These are phyloP conservation scores for Zangia roseola DNA, from an alignment of 768 basidiomycete species.

Conservation along the genomic window DNA sequence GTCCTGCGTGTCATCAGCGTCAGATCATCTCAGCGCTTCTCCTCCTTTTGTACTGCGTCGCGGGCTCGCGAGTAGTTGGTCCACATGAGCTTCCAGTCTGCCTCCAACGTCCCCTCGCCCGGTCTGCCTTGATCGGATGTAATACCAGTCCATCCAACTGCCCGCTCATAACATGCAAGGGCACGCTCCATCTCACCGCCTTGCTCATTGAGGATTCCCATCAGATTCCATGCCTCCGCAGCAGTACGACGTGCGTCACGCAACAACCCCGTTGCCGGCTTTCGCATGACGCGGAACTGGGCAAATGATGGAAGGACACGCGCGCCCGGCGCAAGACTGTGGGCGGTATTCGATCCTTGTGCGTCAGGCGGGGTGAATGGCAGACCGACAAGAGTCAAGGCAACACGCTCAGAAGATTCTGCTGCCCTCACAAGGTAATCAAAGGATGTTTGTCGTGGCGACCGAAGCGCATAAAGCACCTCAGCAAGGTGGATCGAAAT, in stretches of 20 bases:
- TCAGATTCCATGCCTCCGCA: slow-evolving; percentile 72
- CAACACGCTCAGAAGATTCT: slow-evolving; percentile 66
- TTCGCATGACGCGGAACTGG: slow-evolving; percentile 49
- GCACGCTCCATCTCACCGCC: slow-evolving; percentile 39
- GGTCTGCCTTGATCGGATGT: slow-evolving; percentile 38
- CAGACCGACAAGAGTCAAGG: slow-evolving; percentile 48
- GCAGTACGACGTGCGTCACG: slow-evolving; percentile 70
- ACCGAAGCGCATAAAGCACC: slow-evolving; percentile 53
- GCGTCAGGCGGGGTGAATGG: slow-evolving; percentile 35
- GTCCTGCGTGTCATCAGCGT: too few relatives aligned
- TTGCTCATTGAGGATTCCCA: slow-evolving; percentile 63
- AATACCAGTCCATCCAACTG: slow-evolving; percentile 65
- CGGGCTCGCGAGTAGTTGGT: slow-evolving; percentile 58
- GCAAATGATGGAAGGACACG: slow-evolving; percentile 45
- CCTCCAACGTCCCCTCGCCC: slow-evolving; percentile 52
- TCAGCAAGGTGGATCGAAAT: slow-evolving; percentile 73
- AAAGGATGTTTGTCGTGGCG: slow-evolving; percentile 46
- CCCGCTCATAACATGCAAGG: slow-evolving; percentile 64
- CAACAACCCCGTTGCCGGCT: slow-evolving; percentile 55
- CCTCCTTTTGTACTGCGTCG: slow-evolving; percentile 17
- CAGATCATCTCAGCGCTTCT: background rate
- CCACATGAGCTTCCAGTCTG: slow-evolving; percentile 62
- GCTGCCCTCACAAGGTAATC: slow-evolving; percentile 61
- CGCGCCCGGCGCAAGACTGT: slow-evolving; percentile 38
- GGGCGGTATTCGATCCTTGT: slow-evolving; percentile 34